Base-by-base conservation (phyloP, 176 grass and related monocot genomes). In the Oryza brachyantha region DNA sequence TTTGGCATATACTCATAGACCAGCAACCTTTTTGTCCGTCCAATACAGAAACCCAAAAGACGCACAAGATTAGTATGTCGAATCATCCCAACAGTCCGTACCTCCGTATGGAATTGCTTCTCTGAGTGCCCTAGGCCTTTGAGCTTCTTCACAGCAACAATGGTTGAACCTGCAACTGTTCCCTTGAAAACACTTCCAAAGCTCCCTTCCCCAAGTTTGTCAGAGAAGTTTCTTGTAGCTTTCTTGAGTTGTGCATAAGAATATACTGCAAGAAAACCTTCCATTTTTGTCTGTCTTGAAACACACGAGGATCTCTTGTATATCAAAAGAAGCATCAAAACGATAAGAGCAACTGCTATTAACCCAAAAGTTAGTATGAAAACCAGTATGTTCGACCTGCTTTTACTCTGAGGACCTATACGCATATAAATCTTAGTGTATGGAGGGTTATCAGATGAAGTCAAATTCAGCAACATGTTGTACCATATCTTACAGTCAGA, bases 31-130 rank as follows among this genome's bases (percentile, higher is more conserved):
- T 38, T 74, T 10, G 6, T 0, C 34, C 75, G 24, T 57, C 74
- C 24, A 68, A 19, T 22, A 36, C 55, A 84, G 35, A 83, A 74
- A 65, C 73, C 86, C 13, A 77, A 28, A 12, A 79, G 61, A 40
- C 24, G 41, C 13, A 83, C 73, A 55, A 88, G 74, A 74, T 88
- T 88, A 7, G 48, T 11, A 58, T 84, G 82, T 43, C 61, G 73
- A 21, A 84, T 84, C 82, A 70, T 59, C 26, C 82, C 82, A 61
- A 84, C 57, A 60, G 82, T 68, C 9, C 61, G 72, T 7, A 84
- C 72, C 43, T 84, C 73, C 45, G 82, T 42, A 12, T 72, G 62
- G 63, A 84, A 84, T 62, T 84, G 82, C 73, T 84, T 84, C 13
- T 84, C 82, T 43, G 5, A 24, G 14, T 69, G 64, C 1, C 13